Percentiles rank a stretch among this genome's conserved stretches.
phyloP scores from a whole-genome alignment of 1,139 yeast genomes.

The Saccharomycopsis crataegensis region DNA sequence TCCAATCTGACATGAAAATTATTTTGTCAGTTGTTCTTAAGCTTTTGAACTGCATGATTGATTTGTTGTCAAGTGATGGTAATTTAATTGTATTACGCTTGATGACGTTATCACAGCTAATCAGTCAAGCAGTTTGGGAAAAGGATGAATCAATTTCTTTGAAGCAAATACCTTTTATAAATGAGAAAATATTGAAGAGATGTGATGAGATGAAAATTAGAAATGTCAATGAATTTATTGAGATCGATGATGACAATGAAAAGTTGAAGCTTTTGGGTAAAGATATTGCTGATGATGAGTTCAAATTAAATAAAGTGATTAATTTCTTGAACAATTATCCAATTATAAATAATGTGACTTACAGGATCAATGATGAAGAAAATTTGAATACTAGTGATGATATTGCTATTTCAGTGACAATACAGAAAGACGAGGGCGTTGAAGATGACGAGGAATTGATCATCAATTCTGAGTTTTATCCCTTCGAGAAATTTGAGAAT shows the following conservation, averaged over 20 bases:
- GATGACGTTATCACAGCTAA: slow-evolving; percentile 86
- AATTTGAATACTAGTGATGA: slow-evolving; percentile 33
- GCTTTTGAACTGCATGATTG: slow-evolving; percentile 62
- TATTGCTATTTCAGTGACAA: slow-evolving; percentile 40
- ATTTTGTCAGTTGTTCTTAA: slow-evolving; percentile 45
- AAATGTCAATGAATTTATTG: slow-evolving; percentile 78
- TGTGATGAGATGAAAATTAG: slow-evolving; percentile 53
- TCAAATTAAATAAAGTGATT: slow-evolving; percentile 57
- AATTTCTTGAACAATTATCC: slow-evolving; percentile 88
- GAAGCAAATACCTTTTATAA: slow-evolving; percentile 72
- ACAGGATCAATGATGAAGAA: slow-evolving; percentile 37
- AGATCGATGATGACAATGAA: slow-evolving; percentile 52
- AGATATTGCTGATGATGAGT: slow-evolving; percentile 52
- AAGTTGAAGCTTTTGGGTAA: slow-evolving; percentile 28
- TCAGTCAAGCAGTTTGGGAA: slow-evolving; percentile 83
- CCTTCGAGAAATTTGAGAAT: slow-evolving; percentile 54
- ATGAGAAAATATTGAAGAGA: slow-evolving; percentile 45
- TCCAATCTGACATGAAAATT: slow-evolving; percentile 46
- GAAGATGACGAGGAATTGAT: slow-evolving; percentile 54
- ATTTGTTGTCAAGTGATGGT: slow-evolving; percentile 76
- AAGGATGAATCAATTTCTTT: slow-evolving; percentile 57
- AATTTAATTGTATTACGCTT: slow-evolving; percentile 68
- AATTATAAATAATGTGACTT: slow-evolving; percentile 58
- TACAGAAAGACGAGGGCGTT: slow-evolving; percentile 66
- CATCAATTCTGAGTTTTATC: slow-evolving; percentile 52